These are phyloP conservation scores for Trematosphaeria pertusa DNA, from an alignment of 2,329 filamentous ascomycete species.

Conservation along the genomic window DNA sequence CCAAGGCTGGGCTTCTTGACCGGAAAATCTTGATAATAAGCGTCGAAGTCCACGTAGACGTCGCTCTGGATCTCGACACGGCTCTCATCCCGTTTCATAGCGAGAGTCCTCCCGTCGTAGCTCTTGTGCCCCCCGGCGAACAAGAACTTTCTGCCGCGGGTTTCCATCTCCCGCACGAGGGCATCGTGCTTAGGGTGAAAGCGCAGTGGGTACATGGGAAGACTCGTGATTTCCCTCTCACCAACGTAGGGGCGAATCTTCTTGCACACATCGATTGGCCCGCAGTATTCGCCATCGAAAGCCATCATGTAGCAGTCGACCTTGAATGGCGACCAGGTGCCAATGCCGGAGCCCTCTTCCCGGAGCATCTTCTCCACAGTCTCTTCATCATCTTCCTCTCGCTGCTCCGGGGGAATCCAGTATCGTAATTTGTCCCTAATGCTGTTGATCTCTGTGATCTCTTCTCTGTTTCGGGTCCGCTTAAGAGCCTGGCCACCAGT, in stretches of 20 bases:
- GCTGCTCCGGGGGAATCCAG: neutral
- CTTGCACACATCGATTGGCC: slow-evolving; percentile 5
- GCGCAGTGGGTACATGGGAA: slow-evolving; percentile 8
- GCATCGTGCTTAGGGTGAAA: slow-evolving; percentile 4
- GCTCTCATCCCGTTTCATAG: neutral
- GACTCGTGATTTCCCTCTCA: slow-evolving; percentile 7
- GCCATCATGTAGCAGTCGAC: slow-evolving; percentile 11
- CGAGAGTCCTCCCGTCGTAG: slow-evolving; percentile 8
- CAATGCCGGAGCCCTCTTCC: slow-evolving; percentile 2
- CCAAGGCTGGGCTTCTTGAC: neutral
- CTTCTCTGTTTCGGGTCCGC: neutral
- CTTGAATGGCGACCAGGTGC: slow-evolving; percentile 6
- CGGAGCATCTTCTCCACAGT: neutral
- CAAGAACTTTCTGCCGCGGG: slow-evolving; percentile 7
- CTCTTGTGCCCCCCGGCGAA: slow-evolving; percentile 8
- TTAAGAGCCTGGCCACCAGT: slow-evolving; percentile 7
- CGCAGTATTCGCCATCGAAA: slow-evolving; percentile 10
- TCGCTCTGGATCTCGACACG: slow-evolving; percentile 15
- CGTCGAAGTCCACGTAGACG: slow-evolving; percentile 14
- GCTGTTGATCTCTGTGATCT: neutral
- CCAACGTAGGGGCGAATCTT: slow-evolving; percentile 13
- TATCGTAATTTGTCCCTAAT: neutral
- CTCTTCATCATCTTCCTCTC: slow-evolving; percentile 6
- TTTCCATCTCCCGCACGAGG: neutral
- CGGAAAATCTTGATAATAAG: slow-evolving; percentile 7